These are phyloP conservation scores for Fusarium luffae DNA, from an alignment of 2,329 filamentous ascomycete species.

Conservation along the genomic window DNA sequence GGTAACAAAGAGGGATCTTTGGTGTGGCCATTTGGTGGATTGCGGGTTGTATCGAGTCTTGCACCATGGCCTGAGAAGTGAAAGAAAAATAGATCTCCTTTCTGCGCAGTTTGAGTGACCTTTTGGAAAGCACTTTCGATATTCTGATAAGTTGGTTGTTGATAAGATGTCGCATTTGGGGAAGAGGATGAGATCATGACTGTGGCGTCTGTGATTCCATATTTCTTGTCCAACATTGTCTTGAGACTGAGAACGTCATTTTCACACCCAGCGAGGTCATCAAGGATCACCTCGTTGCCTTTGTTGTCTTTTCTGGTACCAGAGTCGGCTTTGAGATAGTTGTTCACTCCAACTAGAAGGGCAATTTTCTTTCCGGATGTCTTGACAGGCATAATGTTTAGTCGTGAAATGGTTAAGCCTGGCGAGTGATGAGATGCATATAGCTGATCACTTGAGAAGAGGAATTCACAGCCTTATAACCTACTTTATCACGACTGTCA, in stretches of 20 bases:
- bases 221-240: not conserved
- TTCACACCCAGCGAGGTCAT: not conserved
- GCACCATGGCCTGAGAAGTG: conserved; percentile 21
- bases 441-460: not conserved
- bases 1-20: conserved; percentile 15
- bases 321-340: too few species aligned
- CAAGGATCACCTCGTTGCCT: not conserved
- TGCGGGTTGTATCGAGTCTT: not conserved
- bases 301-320: not conserved
- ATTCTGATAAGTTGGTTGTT: not conserved
- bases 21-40: not conserved
- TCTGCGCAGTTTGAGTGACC: not conserved
- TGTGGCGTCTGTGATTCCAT: not conserved
- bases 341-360: not conserved
- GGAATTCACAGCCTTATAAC: not conserved
- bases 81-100: conserved; percentile 21
- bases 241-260: not conserved
- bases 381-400: not conserved
- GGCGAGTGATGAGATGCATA: not conserved
- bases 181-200: not conserved
- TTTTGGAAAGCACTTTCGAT: conserved; percentile 1
- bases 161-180: not conserved
- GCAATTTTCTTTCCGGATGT: not conserved
- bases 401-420: not conserved
- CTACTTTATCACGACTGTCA: not conserved